These are phyloP conservation scores for Austroboletus eburneus DNA, from an alignment of 768 basidiomycete genomes.

Conservation along the genomic window DNA sequence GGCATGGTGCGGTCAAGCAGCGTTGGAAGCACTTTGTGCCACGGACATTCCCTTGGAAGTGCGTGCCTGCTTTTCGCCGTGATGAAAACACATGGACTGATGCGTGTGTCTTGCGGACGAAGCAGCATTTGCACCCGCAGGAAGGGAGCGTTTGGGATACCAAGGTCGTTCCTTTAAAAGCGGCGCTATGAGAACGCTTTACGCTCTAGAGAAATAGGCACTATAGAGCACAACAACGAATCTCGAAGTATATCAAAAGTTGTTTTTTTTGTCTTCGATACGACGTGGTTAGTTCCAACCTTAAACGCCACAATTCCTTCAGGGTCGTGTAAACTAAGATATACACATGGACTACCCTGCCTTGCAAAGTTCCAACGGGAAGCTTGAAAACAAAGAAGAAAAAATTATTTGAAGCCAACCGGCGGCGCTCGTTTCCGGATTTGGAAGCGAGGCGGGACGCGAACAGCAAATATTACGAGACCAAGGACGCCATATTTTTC, in stretches of 20 bases:
- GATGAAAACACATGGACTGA: not conserved
- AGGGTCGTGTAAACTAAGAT: too few relatives aligned
- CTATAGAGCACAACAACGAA: not conserved
- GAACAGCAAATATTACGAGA: conserved; percentile 11
- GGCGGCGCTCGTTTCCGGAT: not conserved
- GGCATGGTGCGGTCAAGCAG: conserved; percentile 55
- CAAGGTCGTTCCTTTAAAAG: conserved; percentile 1
- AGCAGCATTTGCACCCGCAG: conserved; percentile 50
- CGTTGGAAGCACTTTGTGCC: conserved; percentile 52
- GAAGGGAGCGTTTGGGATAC: conserved; percentile 56
- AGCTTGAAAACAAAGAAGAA: too few relatives aligned
- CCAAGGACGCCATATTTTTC: not conserved
- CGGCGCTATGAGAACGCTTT: conserved; percentile 6
- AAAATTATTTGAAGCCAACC: too few relatives aligned
- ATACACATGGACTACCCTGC: too few relatives aligned
- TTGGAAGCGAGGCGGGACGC: too few relatives aligned
- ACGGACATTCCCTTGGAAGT: conserved; percentile 50
- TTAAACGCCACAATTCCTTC: too few relatives aligned
- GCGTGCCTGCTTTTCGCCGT: conserved; percentile 9
- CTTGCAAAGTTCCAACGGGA: too few relatives aligned
- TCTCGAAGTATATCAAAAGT: conserved; percentile 1
- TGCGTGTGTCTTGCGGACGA: not conserved
- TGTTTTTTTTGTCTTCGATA: not conserved
- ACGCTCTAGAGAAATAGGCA: not conserved
- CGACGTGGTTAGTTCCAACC: too few relatives aligned